A percentile compares a stretch with the other conserved stretches of the same genome.
These are phyloP conservation scores for Polytrichum commune DNA, from an alignment of 225 moss, liverwort and hornwort species.

Conservation along the genomic window DNA sequence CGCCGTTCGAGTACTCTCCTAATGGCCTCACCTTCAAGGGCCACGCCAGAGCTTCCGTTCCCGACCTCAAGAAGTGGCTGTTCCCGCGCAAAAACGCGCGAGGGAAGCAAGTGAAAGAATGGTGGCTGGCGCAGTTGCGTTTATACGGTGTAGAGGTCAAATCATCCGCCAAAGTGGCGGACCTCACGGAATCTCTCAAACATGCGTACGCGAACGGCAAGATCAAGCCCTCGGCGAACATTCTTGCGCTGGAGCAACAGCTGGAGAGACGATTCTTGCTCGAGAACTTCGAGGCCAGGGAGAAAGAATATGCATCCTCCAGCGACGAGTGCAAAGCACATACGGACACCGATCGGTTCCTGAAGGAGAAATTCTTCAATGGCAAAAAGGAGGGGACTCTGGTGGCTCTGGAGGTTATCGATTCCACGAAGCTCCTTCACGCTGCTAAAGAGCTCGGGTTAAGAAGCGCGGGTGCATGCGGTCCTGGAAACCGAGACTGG, in stretches of 20 bases:
- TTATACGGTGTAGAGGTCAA: slow-evolving; percentile 17
- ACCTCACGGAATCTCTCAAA: slow-evolving; percentile 3
- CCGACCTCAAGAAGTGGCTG: slow-evolving; percentile 15
- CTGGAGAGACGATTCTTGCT: slow-evolving; percentile 2
- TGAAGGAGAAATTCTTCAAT: slow-evolving; percentile 14
- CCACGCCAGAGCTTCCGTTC: slow-evolving; percentile 6
- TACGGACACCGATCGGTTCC: slow-evolving; percentile 7
- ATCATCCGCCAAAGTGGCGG: background rate
- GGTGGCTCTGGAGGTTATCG: slow-evolving; percentile 7
- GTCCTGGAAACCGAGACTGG: background rate
- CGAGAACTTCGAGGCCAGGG: slow-evolving; percentile 13
- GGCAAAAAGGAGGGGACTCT: slow-evolving; percentile 12
- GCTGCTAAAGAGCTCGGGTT: slow-evolving; percentile 19
- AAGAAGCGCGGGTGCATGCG: background rate
- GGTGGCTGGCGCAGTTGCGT: slow-evolving; percentile 33
- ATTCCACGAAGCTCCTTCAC: background rate
- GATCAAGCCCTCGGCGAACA: background rate
- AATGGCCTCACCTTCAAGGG: slow-evolving; percentile 11
- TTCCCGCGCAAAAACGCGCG: background rate
- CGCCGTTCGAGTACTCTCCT: slow-evolving; percentile 13
- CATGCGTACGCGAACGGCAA: slow-evolving; percentile 1
- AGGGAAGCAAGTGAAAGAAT: slow-evolving; percentile 10
- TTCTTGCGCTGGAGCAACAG: slow-evolving; percentile 14
- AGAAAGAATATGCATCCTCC: slow-evolving; percentile 8
- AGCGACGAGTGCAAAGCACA: slow-evolving; percentile 5